phyloP scores from a whole-genome alignment of 2,329 filamentous ascomycete species.

The Alternaria panax region DNA sequence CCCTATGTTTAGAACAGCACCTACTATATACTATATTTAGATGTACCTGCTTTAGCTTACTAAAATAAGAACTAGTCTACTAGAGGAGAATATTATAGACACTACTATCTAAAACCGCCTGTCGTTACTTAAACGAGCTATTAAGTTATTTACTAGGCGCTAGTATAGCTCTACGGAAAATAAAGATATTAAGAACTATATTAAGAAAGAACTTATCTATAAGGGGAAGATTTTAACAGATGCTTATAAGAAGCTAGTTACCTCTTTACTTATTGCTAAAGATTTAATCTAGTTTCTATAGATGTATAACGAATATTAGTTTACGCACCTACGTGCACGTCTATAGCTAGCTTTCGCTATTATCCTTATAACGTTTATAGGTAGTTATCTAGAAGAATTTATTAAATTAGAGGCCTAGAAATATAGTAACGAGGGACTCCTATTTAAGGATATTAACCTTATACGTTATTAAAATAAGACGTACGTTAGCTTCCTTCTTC shows the following conservation, averaged over 20 bases:
- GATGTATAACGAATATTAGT: constrained; percentile 15
- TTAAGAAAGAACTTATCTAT: background rate
- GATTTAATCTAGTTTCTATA: constrained; percentile 16
- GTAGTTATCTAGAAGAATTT: constrained; percentile 5
- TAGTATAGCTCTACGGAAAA: constrained; percentile 14
- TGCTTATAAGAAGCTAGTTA: constrained; percentile 10
- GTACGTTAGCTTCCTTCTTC: constrained; percentile 6
- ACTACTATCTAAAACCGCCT: constrained; percentile 12
- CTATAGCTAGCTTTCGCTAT: constrained; percentile 15
- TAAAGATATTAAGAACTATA: background rate
- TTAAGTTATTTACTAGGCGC: constrained; percentile 13
- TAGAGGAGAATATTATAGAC: constrained; percentile 18
- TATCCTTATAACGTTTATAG: background rate
- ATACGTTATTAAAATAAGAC: background rate
- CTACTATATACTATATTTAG: background rate
- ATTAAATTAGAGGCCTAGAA: constrained; percentile 7
- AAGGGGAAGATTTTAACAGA: constrained; percentile 1
- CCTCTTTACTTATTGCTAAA: constrained; percentile 5
- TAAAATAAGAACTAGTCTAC: constrained; percentile 3
- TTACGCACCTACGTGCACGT: constrained; percentile 6
- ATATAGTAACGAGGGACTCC: constrained; percentile 9
- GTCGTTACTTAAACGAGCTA: constrained; percentile 9
- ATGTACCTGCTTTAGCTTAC: constrained; percentile 14
- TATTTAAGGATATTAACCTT: constrained; percentile 5
- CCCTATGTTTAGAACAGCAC: background rate